These are phyloP conservation scores for Leishmania major DNA, from an alignment of 208 protist species.

Conservation along the genomic window DNA sequence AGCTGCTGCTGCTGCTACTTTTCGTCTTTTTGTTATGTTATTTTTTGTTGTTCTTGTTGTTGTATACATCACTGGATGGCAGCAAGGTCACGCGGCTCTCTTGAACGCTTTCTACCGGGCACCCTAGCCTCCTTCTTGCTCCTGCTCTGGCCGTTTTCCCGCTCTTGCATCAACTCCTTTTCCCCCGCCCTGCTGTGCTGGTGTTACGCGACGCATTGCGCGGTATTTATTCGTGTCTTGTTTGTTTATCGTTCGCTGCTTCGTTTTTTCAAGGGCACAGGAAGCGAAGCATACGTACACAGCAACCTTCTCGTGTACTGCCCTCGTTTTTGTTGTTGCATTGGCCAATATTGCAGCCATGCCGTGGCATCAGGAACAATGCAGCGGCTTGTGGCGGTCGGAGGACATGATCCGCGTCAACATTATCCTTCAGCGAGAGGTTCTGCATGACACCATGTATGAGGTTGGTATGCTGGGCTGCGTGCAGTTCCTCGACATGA, in stretches of 20 bases:
- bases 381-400: constrained; percentile 93
- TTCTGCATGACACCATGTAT: constrained; percentile 95
- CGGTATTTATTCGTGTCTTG: background rate
- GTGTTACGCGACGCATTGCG: background rate
- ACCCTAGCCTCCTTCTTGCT: background rate
- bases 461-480: constrained; percentile 95
- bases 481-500: constrained; percentile 97
- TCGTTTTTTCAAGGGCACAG: background rate
- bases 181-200: background rate
- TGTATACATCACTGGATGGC: background rate
- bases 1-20: background rate
- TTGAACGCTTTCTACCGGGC: background rate
- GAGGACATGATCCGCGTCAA: constrained; percentile 97
- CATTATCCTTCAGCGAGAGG: constrained; percentile 97
- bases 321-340: background rate
- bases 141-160: background rate
- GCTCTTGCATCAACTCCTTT: background rate
- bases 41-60: background rate
- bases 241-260: background rate
- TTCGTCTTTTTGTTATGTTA: background rate
- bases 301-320: background rate
- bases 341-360: background rate
- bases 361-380: constrained; percentile 68
- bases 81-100: background rate
- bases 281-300: background rate